A percentile compares a stretch with the other conserved stretches of the same genome.
Conservation (phyloP, 306 rosid species). For the Neltuma alba region DNA sequence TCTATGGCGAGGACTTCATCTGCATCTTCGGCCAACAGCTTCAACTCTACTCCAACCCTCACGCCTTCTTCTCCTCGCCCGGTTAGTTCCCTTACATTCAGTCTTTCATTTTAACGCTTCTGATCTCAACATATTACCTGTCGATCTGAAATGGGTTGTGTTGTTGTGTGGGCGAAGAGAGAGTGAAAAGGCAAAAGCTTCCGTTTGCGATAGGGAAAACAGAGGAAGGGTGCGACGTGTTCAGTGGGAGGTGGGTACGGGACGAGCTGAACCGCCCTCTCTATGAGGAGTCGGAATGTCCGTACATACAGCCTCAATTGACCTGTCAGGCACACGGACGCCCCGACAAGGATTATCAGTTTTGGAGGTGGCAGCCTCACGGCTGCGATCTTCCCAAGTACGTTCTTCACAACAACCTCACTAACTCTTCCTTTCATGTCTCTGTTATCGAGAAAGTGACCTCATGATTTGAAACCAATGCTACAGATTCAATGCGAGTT, state of each 20-base stretch:
- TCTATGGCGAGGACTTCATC: conserved; percentile 78
- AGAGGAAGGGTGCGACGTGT: conserved; percentile 75
- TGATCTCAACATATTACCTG: background rate
- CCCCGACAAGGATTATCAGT: conserved; percentile 69
- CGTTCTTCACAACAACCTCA: background rate
- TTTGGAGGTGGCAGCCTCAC: conserved; percentile 95
- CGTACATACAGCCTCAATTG: conserved; percentile 93
- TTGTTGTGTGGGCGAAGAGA: conserved; percentile 44
- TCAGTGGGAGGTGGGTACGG: conserved; percentile 81
- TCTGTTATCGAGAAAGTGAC: background rate
- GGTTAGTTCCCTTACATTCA: conserved; percentile 46
- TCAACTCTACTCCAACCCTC: conserved; percentile 42
- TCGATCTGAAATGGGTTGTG: background rate
- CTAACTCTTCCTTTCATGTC: background rate
- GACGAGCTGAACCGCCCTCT: conserved; percentile 77
- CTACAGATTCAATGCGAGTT: conserved; percentile 79
- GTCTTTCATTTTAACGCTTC: background rate
- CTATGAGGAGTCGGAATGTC: conserved; percentile 92
- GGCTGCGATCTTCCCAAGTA: conserved; percentile 87
- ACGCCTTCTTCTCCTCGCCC: conserved; percentile 37
- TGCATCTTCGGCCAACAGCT: conserved; percentile 75
- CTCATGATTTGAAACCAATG: background rate
- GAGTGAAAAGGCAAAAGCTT: conserved; percentile 46
- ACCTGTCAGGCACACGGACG: conserved; percentile 90
- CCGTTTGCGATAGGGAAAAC: conserved; percentile 65